Percentiles rank a stretch among this genome's conserved stretches.
Conservation (phyloP, 192 early-diverging fungal genomes). For the Gaertneriomyces semiglobifer region DNA sequence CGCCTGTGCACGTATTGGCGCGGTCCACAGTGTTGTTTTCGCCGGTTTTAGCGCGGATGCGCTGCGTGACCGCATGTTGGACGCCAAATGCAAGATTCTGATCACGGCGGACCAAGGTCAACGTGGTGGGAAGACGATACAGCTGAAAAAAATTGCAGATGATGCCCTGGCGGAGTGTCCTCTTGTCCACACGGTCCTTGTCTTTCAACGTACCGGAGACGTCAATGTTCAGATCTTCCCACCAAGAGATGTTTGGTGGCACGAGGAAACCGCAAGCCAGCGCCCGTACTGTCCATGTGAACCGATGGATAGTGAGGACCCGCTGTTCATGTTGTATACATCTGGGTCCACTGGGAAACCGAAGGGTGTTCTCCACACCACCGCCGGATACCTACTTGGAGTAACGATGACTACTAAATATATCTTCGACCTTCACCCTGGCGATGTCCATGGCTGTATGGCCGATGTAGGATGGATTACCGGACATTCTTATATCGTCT, state of each 20-base stretch:
- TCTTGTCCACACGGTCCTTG: conserved; percentile 73
- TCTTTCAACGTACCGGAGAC: conserved; percentile 86
- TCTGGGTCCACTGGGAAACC: conserved; percentile 59
- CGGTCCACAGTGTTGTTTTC: conserved; percentile 92
- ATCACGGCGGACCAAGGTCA: conserved; percentile 94
- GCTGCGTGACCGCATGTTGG: conserved; percentile 85
- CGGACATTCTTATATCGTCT: conserved; percentile 81
- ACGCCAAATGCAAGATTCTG: conserved; percentile 75
- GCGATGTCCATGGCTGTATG: conserved; percentile 89
- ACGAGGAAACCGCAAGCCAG: conserved; percentile 79
- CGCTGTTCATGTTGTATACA: conserved; percentile 93
- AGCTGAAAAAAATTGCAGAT: conserved; percentile 91
- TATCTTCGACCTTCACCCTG: conserved; percentile 89
- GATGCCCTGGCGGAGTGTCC: conserved; percentile 78
- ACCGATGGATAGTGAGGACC: conserved; percentile 84
- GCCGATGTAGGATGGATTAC: conserved; percentile 87
- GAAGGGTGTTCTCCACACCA: conserved; percentile 93
- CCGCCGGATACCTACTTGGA: conserved; percentile 91
- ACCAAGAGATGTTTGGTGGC: conserved; percentile 91
- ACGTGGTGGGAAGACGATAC: conserved; percentile 84
- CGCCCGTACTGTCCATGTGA: conserved; percentile 84
- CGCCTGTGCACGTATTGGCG: conserved; percentile 90
- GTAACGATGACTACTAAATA: conserved; percentile 84
- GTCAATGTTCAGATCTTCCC: conserved; percentile 67
- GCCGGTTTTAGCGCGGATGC: conserved; percentile 94